These are phyloP conservation scores for Alternaria dauci DNA, from an alignment of 2,329 filamentous ascomycete species.

Conservation along the genomic window DNA sequence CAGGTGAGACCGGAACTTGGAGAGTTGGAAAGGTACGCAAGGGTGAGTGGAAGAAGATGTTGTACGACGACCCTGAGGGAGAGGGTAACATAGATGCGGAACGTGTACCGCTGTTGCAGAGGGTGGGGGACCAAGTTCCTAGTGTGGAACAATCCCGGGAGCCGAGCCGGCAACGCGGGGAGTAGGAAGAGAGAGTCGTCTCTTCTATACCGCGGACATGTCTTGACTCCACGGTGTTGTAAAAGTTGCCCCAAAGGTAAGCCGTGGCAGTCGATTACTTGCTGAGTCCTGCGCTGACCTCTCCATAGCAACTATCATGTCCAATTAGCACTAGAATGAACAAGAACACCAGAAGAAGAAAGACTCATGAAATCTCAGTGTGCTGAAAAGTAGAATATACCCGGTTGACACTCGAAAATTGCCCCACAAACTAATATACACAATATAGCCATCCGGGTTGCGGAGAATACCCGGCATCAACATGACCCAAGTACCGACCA, in stretches of 20 bases:
- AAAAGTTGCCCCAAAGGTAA: conserved; percentile 1
- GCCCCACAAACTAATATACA: conserved; percentile 17
- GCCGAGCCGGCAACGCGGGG: not conserved
- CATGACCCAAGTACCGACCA: conserved; percentile 8
- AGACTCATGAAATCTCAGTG: not conserved
- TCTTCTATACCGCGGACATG: not conserved
- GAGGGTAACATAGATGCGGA: conserved; percentile 53
- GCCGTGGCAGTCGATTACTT: not conserved
- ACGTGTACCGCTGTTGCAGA: conserved; percentile 55
- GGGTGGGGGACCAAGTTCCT: conserved; percentile 56
- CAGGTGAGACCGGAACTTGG: conserved; percentile 62
- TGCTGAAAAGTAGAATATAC: not conserved
- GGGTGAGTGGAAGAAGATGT: conserved; percentile 60
- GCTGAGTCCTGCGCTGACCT: not conserved
- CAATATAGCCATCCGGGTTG: conserved; percentile 7
- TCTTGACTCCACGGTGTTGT: not conserved
- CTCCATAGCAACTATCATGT: not conserved
- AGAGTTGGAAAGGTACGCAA: conserved; percentile 61
- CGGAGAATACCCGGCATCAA: conserved; percentile 16
- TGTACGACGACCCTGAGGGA: conserved; percentile 50
- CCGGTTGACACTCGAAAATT: not conserved
- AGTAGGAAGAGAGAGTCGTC: not conserved
- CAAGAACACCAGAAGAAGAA: not conserved
- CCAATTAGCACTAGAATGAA: conserved; percentile 4
- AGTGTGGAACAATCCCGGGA: conserved; percentile 26